Conservation (phyloP, 805 yeast genomes). For the Saccharomycopsis fermentans region DNA sequence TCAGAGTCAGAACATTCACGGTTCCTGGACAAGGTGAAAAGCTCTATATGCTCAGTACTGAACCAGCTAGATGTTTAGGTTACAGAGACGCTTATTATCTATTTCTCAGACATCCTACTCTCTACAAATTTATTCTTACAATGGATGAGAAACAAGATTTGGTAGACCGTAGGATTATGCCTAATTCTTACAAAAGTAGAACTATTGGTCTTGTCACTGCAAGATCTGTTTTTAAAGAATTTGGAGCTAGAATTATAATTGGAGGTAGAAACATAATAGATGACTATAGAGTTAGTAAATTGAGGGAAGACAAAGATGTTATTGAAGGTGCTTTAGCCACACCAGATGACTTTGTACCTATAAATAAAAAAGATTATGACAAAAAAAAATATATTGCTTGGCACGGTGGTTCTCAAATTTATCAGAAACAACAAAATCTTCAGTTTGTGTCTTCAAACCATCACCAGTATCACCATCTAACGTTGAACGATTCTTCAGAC, state of each 20-base stretch:
- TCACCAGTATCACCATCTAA: background rate
- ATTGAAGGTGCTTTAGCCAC: constrained; percentile 57
- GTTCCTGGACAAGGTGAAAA: constrained; percentile 50
- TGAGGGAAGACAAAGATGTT: constrained; percentile 37
- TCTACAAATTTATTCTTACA: constrained; percentile 63
- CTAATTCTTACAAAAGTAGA: constrained; percentile 85
- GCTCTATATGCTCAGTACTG: constrained; percentile 85
- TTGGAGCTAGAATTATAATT: constrained; percentile 75
- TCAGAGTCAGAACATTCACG: constrained; percentile 61
- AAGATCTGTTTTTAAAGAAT: constrained; percentile 78
- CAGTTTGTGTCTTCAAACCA: constrained; percentile 1
- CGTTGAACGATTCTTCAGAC: background rate
- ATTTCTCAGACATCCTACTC: constrained; percentile 62
- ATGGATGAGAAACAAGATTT: constrained; percentile 80
- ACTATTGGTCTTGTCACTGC: constrained; percentile 89
- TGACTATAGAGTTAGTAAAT: constrained; percentile 71
- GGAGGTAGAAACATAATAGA: constrained; percentile 76
- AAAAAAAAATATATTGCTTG: constrained; percentile 40
- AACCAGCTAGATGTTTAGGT: constrained; percentile 92
- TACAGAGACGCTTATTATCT: constrained; percentile 71
- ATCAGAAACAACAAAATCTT: constrained; percentile 24
- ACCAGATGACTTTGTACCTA: constrained; percentile 40
- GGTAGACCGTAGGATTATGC: constrained; percentile 70
- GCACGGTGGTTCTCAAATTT: constrained; percentile 34
- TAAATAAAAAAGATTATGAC: constrained; percentile 32